Evolutionary conservation across 148 eudicot genomes (phyloP).

Genomic region (Rhododendron ferrugineum): DNA sequence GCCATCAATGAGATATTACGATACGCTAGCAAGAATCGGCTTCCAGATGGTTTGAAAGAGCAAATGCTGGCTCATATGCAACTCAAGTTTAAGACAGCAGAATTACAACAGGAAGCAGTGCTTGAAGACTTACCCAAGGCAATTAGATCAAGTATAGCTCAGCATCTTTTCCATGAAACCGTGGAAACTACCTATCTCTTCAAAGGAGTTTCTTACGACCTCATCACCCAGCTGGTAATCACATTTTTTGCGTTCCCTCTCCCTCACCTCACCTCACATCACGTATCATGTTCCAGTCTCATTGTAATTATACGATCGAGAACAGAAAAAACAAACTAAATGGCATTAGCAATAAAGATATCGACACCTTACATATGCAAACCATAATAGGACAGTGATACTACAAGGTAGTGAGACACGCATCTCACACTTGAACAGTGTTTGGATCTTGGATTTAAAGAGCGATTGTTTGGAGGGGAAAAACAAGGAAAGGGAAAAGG

Average conservation of each 20-base stretch:
- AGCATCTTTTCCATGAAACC: conserved; percentile 37
- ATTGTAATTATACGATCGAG: background rate
- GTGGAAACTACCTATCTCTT: conserved; percentile 45
- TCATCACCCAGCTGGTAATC: conserved; percentile 44
- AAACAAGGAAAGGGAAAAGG: background rate
- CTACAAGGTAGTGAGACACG: background rate
- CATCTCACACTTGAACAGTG: background rate
- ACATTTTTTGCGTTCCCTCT: background rate
- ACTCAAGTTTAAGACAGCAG: conserved; percentile 53
- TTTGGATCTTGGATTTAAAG: background rate
- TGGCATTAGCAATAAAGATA: background rate
- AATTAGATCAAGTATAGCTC: conserved; percentile 50
- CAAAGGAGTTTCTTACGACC: conserved; percentile 42
- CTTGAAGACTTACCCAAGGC: conserved; percentile 54
- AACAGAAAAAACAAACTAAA: background rate
- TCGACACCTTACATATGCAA: background rate
- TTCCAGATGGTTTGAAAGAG: conserved; percentile 47
- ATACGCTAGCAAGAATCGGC: conserved; percentile 45
- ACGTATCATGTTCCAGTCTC: background rate
- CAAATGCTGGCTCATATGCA: conserved; percentile 57
- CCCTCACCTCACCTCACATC: background rate
- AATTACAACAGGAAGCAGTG: conserved; percentile 53
- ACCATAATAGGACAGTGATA: background rate
- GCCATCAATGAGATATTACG: conserved; percentile 35
- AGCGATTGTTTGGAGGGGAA: background rate